Percentiles rank a stretch among this genome's conserved stretches.
Conservation (phyloP, 1,139 yeast species). For the Kazachstania sp. region DNA sequence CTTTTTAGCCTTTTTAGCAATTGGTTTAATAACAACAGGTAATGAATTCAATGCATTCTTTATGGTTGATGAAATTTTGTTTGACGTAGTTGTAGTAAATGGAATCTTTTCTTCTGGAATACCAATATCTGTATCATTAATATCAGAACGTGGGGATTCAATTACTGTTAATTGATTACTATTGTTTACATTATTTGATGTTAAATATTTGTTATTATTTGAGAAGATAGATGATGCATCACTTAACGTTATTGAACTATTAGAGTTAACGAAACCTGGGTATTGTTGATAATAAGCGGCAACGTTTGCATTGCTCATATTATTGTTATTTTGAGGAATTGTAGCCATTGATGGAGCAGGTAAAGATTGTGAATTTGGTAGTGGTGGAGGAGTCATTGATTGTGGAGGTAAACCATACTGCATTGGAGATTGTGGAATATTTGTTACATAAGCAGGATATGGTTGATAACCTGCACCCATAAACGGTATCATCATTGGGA, state of each 20-base stretch:
- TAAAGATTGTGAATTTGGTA: neutral
- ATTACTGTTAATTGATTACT: neutral
- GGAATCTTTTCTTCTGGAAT: neutral
- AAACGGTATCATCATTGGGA: constrained; percentile 4
- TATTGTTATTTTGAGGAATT: neutral
- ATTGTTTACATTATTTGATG: neutral
- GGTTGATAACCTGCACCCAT: constrained; percentile 1
- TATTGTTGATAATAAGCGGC: neutral
- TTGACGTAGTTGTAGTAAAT: neutral
- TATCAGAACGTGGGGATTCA: constrained; percentile 1
- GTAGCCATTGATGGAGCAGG: neutral
- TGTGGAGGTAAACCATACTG: neutral
- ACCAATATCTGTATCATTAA: neutral
- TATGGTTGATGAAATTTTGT: constrained; percentile 9
- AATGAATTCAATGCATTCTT: constrained; percentile 13
- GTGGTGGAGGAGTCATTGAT: constrained; percentile 1
- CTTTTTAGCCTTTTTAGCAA: constrained; percentile 6
- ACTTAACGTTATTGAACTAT: constrained; percentile 9
- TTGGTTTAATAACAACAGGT: constrained; percentile 12
- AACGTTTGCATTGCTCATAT: neutral
- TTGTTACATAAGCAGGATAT: constrained; percentile 1
- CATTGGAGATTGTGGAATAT: constrained; percentile 5
- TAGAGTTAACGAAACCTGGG: constrained; percentile 3
- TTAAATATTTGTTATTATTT: neutral
- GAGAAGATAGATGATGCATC: constrained; percentile 10